These are phyloP conservation scores for Leishmania major DNA, from an alignment of 208 protist genomes.

Conservation along the genomic window DNA sequence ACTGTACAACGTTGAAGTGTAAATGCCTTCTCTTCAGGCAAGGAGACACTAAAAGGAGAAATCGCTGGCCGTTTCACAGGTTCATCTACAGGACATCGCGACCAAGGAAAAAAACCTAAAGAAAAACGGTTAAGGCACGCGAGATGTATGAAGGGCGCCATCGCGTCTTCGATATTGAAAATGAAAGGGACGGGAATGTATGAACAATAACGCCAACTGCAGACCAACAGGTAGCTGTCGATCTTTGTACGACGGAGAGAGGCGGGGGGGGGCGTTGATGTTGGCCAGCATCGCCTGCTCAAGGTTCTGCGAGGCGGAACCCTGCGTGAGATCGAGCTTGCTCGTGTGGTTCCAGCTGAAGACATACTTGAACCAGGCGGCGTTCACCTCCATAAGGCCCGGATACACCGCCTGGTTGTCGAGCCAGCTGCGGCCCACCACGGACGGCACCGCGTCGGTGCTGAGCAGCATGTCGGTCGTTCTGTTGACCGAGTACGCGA, in stretches of 20 bases:
- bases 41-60: not conserved
- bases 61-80: not conserved
- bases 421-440: constrained; percentile 31
- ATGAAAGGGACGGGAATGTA: not conserved
- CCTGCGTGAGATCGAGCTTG: constrained; percentile 32
- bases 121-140: not conserved
- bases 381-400: constrained; percentile 13
- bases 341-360: constrained; percentile 37
- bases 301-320: constrained; percentile 37
- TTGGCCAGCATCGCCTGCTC: constrained; percentile 35
- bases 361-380: constrained; percentile 31
- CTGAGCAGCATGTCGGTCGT: constrained; percentile 51
- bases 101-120: not conserved
- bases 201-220: not conserved
- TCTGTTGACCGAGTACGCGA: constrained; percentile 42
- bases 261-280: constrained; percentile 20
- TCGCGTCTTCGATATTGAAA: not conserved
- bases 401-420: constrained; percentile 23
- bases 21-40: not conserved
- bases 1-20: not conserved
- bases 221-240: not conserved
- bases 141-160: too few species aligned
- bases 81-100: not conserved
- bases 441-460: constrained; percentile 36
- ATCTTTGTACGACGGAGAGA: constrained; percentile 27